These are phyloP conservation scores for Gnomoniopsis sp. DNA, from an alignment of 2,329 filamentous ascomycete genomes.

Conservation along the genomic window DNA sequence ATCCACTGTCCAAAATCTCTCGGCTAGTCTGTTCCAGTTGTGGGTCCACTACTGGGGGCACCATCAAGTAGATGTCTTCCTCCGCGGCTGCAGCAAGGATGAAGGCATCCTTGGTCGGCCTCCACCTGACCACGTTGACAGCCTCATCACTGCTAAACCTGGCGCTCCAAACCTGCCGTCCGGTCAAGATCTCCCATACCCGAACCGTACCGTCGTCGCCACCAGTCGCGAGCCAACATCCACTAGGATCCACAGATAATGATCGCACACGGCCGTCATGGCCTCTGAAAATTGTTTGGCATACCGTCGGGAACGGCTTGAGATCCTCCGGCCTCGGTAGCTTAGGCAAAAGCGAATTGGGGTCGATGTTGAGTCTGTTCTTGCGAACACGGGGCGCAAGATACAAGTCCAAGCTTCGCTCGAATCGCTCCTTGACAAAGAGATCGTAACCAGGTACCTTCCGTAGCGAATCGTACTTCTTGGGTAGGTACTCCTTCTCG, in stretches of 20 bases:
- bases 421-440: constrained; percentile 94
- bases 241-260: constrained; percentile 79
- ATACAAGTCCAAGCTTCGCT: constrained; percentile 92
- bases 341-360: constrained; percentile 86
- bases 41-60: constrained; percentile 70
- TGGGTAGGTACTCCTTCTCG: constrained; percentile 83
- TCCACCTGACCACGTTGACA: constrained; percentile 85
- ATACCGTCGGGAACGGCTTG: constrained; percentile 89
- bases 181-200: constrained; percentile 84
- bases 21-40: constrained; percentile 72
- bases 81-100: constrained; percentile 81
- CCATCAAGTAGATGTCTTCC: constrained; percentile 80
- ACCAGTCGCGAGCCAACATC: constrained; percentile 83
- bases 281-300: constrained; percentile 80
- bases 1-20: constrained; percentile 81
- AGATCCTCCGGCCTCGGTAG: constrained; percentile 90
- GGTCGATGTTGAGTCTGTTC: constrained; percentile 95
- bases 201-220: constrained; percentile 92
- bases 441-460: constrained; percentile 88
- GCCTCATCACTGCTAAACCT: constrained; percentile 74
- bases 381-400: constrained; percentile 83
- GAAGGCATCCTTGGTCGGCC: constrained; percentile 75
- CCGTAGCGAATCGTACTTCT: constrained; percentile 76
- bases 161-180: constrained; percentile 82
- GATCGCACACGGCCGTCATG: constrained; percentile 86